Base-by-base conservation (phyloP, 352 stramenopile species). In the Pythium graminicola region DNA sequence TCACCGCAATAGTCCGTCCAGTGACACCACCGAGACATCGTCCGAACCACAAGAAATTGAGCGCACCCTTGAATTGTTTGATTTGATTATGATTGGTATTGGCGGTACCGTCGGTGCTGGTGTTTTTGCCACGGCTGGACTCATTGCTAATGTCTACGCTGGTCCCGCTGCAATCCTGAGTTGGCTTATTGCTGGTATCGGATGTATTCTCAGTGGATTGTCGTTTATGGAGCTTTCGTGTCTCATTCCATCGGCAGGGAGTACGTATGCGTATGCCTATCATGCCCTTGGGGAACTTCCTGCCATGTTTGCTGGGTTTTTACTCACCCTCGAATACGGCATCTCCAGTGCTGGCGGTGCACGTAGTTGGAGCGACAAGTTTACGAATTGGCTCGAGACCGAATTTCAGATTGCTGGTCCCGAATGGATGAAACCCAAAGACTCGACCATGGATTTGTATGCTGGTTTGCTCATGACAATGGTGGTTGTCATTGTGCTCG, bases 181-280 rank as follows among this genome's bases (percentile, higher is more conserved):
- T 33, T 98, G 86, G 82, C 60, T 87, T 3, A 67, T 97, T 19
- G 80, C 80, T 0, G 92, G 86, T 6, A 7, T 81, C 2, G 86
- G 83, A 14, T 96, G 89, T 19, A 69, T 86, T 4, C 53, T 91
- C 10, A 93, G 70, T 27, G 90, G 83, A 0, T 64, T 95, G 7
- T 95, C 85, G 48, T 98, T 95, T 67, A 95, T 96, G 61, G 92
- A 98, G 65, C 70, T 97, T 8, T 82, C 86, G 35, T 77, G 68
- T 24, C 64, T 84, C 31, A 89, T 98, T 42, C 91, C 92, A 13
- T 93, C 76, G 8, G 71, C 88, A 0, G 93, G 93, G 0, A 94
- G 75, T 53, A 97, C 87, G 6, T 98, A 98, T 56, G 84, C 87
- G 8, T 98, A 97, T 66, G 73, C 91, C 0, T 98, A 97, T 59